Evolutionary conservation across 441 rosid species (phyloP).

Genomic region (Populus hybrid): DNA sequence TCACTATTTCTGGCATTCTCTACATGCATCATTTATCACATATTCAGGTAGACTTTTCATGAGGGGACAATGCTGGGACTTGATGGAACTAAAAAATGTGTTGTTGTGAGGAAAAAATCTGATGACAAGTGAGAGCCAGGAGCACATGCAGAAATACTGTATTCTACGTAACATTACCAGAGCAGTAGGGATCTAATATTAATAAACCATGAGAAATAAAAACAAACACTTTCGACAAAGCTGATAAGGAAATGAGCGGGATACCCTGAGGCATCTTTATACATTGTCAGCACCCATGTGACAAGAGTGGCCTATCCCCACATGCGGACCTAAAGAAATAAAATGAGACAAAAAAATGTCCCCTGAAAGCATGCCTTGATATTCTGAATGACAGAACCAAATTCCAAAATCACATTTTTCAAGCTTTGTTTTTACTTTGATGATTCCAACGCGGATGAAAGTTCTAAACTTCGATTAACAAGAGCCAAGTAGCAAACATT

Average conservation of each 20-base stretch:
- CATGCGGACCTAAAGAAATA: constrained; percentile 30
- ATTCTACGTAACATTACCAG: constrained; percentile 7
- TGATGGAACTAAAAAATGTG: no score
- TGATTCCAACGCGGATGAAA: constrained; percentile 4
- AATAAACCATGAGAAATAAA: constrained; percentile 1
- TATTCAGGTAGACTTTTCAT: no score
- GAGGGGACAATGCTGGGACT: no score
- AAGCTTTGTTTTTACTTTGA: neutral
- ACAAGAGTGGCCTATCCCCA: constrained; percentile 22
- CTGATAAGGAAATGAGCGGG: constrained; percentile 22
- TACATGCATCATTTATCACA: no score
- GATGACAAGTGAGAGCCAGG: neutral
- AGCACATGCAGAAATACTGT: constrained; percentile 19
- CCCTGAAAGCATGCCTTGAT: constrained; percentile 14
- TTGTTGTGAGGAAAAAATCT: neutral
- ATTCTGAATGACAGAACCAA: constrained; percentile 1
- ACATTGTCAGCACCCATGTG: constrained; percentile 56
- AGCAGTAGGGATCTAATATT: constrained; percentile 9
- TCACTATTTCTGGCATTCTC: no score
- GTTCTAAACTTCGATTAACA: neutral
- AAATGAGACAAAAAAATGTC: constrained; percentile 24
- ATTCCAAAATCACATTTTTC: constrained; percentile 2
- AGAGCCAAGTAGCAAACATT: neutral
- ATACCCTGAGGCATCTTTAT: constrained; percentile 19
- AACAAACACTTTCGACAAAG: constrained; percentile 7